A percentile compares a stretch with the other conserved stretches of the same genome.
These are phyloP conservation scores for Tolypocladium ovalisporum DNA, from an alignment of 2,329 filamentous ascomycete species.

Conservation along the genomic window DNA sequence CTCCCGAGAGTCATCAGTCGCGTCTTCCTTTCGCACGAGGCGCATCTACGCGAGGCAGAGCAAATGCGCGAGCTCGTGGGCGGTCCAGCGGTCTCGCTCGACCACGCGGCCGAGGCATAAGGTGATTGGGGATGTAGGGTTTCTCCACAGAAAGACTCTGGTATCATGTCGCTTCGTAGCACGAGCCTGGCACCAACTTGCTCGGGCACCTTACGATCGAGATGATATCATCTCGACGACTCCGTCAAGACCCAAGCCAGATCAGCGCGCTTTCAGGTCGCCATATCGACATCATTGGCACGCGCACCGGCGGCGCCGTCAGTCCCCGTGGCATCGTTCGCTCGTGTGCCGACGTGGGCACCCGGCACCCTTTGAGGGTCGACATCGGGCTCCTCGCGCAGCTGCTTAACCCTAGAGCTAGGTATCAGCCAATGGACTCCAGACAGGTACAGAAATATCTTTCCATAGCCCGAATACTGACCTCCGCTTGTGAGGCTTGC, in stretches of 20 bases:
- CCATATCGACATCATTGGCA: conserved; percentile 22
- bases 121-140: conserved; percentile 19
- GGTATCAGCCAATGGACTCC: conserved; percentile 9
- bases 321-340: conserved; percentile 42
- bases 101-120: conserved; percentile 33
- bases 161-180: background rate
- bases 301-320: conserved; percentile 6
- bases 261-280: conserved; percentile 4
- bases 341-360: conserved; percentile 61
- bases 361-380: conserved; percentile 82
- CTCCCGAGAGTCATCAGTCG: conserved; percentile 31
- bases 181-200: background rate
- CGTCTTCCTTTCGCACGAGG: conserved; percentile 36
- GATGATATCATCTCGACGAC: background rate
- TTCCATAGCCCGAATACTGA: conserved; percentile 3
- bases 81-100: conserved; percentile 35
- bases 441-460: background rate
- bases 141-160: background rate
- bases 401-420: conserved; percentile 56
- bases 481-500: conserved; percentile 91
- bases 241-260: background rate
- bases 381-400: conserved; percentile 76
- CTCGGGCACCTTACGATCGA: background rate
- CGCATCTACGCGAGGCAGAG: conserved; percentile 19
- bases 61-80: conserved; percentile 17